Base-by-base conservation (phyloP, 495 filamentous ascomycete genomes). In the Daldinia caldariorum region DNA sequence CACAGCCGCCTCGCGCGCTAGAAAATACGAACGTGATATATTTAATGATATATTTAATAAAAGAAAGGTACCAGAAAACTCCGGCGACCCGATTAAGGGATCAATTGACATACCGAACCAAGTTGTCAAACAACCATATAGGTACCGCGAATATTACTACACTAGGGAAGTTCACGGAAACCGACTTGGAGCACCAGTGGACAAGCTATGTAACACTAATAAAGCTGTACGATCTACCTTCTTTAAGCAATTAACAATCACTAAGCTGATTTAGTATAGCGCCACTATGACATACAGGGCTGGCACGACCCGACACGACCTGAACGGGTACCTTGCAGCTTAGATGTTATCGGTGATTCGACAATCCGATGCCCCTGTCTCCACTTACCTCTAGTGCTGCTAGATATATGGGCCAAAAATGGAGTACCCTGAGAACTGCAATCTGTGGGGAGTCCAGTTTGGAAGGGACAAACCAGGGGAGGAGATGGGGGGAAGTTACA, bases 291-390 rank as follows among this genome's bases (percentile, higher is more conserved):
- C 37, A 47, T 39, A 64, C 55, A 68, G 59, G 61, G 50, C 16
- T 54, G 56, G 50, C 63, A 62, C 66, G 58, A 49, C 70, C 14
- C 49, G 56, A 43, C 63, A 62, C 66, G 58, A 49, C 70, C 61
- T 58, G 67, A 74, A 77, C 73, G 67, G 73, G 75, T 77, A 73
- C 75, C 72, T 75, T 75, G 73, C 75, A 77, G 67, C 49, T 59
- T 41, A 41, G 14, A 73, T 41, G 20, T 41, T 9, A 12, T 22
- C 61, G 41, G 57, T 67, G 70, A 72, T 72, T 72, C 26, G 70
- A 56, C 65, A 61, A 68, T 64, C 39, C 50, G 56, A 65, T 60
- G 32, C 60, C 69, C 70, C 65, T 72, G 64, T 61, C 49, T 41
- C 70, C 70, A 68, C 70, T 58, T 35, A 35, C 34, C 9, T 35